Conservation (phyloP, 208 protist genomes). For the Zelonia costaricensis region DNA sequence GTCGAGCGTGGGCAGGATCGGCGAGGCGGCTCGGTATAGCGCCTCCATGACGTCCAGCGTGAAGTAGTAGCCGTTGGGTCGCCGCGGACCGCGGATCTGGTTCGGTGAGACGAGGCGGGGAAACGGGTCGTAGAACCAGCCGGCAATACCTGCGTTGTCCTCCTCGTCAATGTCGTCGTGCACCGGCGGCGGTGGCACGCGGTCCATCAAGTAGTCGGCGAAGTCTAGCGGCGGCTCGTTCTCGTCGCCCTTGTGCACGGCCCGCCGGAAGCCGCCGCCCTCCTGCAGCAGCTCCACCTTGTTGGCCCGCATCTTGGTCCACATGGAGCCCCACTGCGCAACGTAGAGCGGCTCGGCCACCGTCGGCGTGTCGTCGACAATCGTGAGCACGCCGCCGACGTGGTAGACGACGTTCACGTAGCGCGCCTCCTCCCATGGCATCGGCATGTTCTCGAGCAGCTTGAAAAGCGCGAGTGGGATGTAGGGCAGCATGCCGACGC, state of each 20-base stretch:
- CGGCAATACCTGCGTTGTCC: slow-evolving; percentile 96
- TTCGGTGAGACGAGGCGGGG: slow-evolving; percentile 94
- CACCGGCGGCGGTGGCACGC: slow-evolving; percentile 95
- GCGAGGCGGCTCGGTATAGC: slow-evolving; percentile 95
- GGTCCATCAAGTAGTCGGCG: slow-evolving; percentile 98
- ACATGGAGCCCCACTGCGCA: slow-evolving; percentile 99
- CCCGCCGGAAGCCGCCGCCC: slow-evolving; percentile 86
- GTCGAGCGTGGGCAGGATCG: slow-evolving; percentile 97
- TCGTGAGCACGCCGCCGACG: slow-evolving; percentile 99
- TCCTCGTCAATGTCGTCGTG: slow-evolving; percentile 98
- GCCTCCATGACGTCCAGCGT: slow-evolving; percentile 80
- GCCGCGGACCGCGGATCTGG: slow-evolving; percentile 79
- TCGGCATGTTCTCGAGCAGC: slow-evolving; percentile 99
- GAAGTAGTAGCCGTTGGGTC: slow-evolving; percentile 94
- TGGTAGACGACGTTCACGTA: slow-evolving; percentile 99
- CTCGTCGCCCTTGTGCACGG: slow-evolving; percentile 99
- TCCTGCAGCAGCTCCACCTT: slow-evolving; percentile 93
- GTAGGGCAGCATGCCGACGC: slow-evolving; percentile 99
- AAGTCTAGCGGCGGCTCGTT: slow-evolving; percentile 99
- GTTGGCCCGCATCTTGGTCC: slow-evolving; percentile 99
- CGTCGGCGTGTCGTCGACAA: slow-evolving; percentile 99
- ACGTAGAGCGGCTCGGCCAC: slow-evolving; percentile 99
- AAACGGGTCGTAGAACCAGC: slow-evolving; percentile 99
- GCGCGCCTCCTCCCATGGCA: slow-evolving; percentile 97
- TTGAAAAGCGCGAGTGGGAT: slow-evolving; percentile 99